phyloP scores from a whole-genome alignment of 2,329 filamentous ascomycete genomes.

The Byssothecium circinans region DNA sequence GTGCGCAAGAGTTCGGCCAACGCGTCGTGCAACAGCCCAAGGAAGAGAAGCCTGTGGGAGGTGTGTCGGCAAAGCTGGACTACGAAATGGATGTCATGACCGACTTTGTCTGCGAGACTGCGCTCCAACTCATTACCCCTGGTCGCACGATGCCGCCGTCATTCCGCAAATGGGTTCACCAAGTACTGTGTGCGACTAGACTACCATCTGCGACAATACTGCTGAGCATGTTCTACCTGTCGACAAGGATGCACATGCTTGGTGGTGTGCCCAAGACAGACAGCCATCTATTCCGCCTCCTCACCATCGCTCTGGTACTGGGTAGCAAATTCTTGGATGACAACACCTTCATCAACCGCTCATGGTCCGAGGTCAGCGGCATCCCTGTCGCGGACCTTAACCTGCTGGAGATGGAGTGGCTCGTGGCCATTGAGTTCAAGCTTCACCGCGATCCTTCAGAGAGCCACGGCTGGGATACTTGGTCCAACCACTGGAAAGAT shows the following conservation, averaged over 20 bases:
- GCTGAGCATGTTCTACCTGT: constrained; percentile 85
- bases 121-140: constrained; percentile 69
- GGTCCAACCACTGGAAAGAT: constrained; percentile 67
- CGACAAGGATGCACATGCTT: constrained; percentile 77
- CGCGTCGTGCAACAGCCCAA: constrained; percentile 38
- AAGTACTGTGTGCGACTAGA: constrained; percentile 86
- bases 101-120: constrained; percentile 91
- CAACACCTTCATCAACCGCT: constrained; percentile 96
- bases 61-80: constrained; percentile 90
- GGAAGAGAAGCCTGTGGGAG: constrained; percentile 72
- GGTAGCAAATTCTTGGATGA: constrained; percentile 96
- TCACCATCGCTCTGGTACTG: constrained; percentile 81
- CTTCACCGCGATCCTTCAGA: constrained; percentile 83
- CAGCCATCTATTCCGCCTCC: constrained; percentile 81
- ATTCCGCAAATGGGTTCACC: constrained; percentile 89
- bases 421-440: constrained; percentile 77
- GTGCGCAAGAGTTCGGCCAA: constrained; percentile 45
- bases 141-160: constrained; percentile 65
- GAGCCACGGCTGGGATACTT: constrained; percentile 69
- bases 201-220: constrained; percentile 90
- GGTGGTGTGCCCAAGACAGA: constrained; percentile 55
- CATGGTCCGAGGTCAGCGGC: constrained; percentile 93
- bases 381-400: constrained; percentile 85
- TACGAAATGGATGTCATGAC: constrained; percentile 97
- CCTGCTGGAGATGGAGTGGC: constrained; percentile 83